Evolutionary conservation across 2,329 filamentous ascomycete genomes (phyloP).

Genomic region (Penicillium sp.): DNA sequence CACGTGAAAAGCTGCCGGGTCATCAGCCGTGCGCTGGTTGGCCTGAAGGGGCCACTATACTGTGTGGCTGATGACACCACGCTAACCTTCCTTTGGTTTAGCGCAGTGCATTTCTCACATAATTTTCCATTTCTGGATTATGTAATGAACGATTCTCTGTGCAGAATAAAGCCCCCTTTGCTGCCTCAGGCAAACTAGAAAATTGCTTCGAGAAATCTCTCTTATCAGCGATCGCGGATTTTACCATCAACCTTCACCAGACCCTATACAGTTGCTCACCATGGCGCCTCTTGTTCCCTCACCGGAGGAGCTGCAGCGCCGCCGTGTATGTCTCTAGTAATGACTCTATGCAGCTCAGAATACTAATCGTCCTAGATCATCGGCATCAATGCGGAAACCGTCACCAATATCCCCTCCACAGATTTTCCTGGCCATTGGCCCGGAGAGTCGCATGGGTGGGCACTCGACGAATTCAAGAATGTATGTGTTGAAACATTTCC

Average conservation of each 20-base stretch:
- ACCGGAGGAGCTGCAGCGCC: slow-evolving; percentile 43
- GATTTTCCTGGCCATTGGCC: slow-evolving; percentile 91
- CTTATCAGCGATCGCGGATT: slow-evolving; percentile 26
- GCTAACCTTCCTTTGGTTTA: background rate
- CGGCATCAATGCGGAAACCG: slow-evolving; percentile 82
- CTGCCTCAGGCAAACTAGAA: slow-evolving; percentile 32
- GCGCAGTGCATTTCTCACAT: background rate
- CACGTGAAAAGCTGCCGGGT: slow-evolving; percentile 38
- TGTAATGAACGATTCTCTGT: background rate
- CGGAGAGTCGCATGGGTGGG: slow-evolving; percentile 81
- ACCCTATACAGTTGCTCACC: slow-evolving; percentile 11
- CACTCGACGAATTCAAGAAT: slow-evolving; percentile 66
- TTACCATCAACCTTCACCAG: slow-evolving; percentile 18
- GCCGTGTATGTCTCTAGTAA: slow-evolving; percentile 37
- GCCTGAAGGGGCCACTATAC: slow-evolving; percentile 19
- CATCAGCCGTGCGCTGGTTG: slow-evolving; percentile 38
- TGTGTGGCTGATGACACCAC: slow-evolving; percentile 1
- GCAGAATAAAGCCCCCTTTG: slow-evolving; percentile 19
- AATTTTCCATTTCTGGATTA: background rate
- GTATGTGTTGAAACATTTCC: slow-evolving; percentile 35
- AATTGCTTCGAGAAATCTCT: slow-evolving; percentile 34
- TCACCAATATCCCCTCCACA: slow-evolving; percentile 82
- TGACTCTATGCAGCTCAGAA: background rate
- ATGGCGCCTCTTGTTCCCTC: slow-evolving; percentile 46
- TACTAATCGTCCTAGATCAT: slow-evolving; percentile 60